Evolutionary conservation across 305 asterid genomes (phyloP).

Genomic region (Solanum hybrid): DNA sequence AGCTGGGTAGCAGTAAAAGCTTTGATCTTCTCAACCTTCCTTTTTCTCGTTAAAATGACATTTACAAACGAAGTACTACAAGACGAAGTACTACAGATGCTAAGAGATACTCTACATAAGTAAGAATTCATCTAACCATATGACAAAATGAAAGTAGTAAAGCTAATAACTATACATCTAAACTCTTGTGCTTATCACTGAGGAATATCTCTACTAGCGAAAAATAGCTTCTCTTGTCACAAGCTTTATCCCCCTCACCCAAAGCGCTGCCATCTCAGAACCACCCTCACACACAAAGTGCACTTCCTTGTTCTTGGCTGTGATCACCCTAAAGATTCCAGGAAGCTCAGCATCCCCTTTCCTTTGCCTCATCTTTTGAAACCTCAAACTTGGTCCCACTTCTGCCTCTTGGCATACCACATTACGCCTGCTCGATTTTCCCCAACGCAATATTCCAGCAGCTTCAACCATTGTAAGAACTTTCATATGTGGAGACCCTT

Average conservation of each 20-base stretch:
- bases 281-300: conserved; percentile 81
- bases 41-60: not conserved
- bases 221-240: conserved; percentile 37
- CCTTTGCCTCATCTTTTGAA: conserved; percentile 38
- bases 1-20: not conserved
- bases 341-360: conserved; percentile 41
- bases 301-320: conserved; percentile 58
- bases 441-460: conserved; percentile 56
- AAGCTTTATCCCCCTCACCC: conserved; percentile 85
- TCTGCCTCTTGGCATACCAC: conserved; percentile 55
- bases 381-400: conserved; percentile 50
- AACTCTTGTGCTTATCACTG: not conserved
- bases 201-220: conserved; percentile 7
- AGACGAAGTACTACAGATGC: conserved; percentile 10
- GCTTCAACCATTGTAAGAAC: conserved; percentile 35
- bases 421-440: conserved; percentile 49
- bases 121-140: not conserved
- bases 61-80: conserved; percentile 10
- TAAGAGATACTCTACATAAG: not conserved
- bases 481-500: conserved; percentile 62
- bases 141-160: conserved; percentile 32
- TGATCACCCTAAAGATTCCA: conserved; percentile 56
- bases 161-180: conserved; percentile 24
- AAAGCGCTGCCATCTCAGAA: conserved; percentile 56
- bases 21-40: not conserved